A percentile compares a stretch with the other conserved stretches of the same genome.
Evolutionary conservation across 1,284 basidiomycete genomes (phyloP).

Genomic region (Stygiomarasmius scandens): DNA sequence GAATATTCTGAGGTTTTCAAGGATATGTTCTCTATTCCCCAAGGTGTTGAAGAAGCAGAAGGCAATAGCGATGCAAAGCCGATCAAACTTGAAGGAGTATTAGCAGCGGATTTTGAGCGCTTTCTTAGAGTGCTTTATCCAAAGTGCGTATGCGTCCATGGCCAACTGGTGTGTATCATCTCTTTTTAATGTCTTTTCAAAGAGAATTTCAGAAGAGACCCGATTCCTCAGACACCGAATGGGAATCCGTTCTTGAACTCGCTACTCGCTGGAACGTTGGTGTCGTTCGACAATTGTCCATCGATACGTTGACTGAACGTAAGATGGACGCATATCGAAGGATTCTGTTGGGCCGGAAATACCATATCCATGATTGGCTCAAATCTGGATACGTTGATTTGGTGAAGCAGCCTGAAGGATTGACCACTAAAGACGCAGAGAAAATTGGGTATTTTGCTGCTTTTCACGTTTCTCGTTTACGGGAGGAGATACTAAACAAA

Average conservation of each 20-base stretch:
- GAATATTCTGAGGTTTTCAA: slow-evolving; percentile 30
- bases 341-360: slow-evolving; percentile 8
- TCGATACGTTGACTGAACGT: slow-evolving; percentile 45
- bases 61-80: slow-evolving; percentile 34
- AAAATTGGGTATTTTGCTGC: slow-evolving; percentile 51
- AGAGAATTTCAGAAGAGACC: too few species aligned
- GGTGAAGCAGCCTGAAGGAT: slow-evolving; percentile 45
- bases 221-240: slow-evolving; percentile 35
- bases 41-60: slow-evolving; percentile 20
- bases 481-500: too few species aligned
- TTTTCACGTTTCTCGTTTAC: too few species aligned
- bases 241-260: slow-evolving; percentile 54
- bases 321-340: slow-evolving; percentile 22
- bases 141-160: too few species aligned
- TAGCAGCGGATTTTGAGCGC: slow-evolving; percentile 26
- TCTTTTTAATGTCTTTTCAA: too few species aligned
- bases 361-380: slow-evolving; percentile 1
- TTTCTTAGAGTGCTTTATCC: slow-evolving; percentile 37
- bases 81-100: slow-evolving; percentile 29
- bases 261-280: slow-evolving; percentile 52
- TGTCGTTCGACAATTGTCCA: slow-evolving; percentile 49
- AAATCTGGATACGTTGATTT: slow-evolving; percentile 40
- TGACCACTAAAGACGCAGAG: slow-evolving; percentile 48
- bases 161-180: too few species aligned
- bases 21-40: slow-evolving; percentile 27